Conservation (phyloP, 176 grass and related monocot genomes). For the Juncus inflexus region DNA sequence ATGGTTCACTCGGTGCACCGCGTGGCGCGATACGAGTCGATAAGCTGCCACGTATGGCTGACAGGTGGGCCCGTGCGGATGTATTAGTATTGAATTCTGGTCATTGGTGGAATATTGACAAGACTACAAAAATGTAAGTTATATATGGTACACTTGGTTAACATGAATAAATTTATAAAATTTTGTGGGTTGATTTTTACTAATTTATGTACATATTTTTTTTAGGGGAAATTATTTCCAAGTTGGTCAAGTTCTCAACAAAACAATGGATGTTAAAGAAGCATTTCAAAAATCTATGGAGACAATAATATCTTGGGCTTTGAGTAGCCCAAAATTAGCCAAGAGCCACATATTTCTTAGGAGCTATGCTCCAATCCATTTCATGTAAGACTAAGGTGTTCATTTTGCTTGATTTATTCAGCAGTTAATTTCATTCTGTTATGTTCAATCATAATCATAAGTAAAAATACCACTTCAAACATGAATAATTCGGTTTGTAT, state of each 20-base stretch:
- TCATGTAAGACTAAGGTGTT: slow-evolving; percentile 15
- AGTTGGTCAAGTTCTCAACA: slow-evolving; percentile 23
- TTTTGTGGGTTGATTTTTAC: background rate
- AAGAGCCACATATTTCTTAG: slow-evolving; percentile 33
- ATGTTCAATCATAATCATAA: too few species aligned
- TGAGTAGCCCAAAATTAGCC: slow-evolving; percentile 16
- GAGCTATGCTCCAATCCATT: slow-evolving; percentile 34
- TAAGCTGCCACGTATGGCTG: slow-evolving; percentile 16
- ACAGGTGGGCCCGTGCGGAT: slow-evolving; percentile 33
- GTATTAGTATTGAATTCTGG: slow-evolving; percentile 41
- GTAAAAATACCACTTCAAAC: too few species aligned
- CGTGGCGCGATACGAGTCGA: slow-evolving; percentile 37
- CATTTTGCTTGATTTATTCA: too few species aligned
- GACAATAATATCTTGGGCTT: slow-evolving; percentile 29
- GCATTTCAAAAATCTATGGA: slow-evolving; percentile 34
- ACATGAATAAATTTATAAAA: background rate
- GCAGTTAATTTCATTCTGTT: too few species aligned
- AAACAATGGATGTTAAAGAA: slow-evolving; percentile 38
- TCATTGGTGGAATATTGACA: slow-evolving; percentile 46
- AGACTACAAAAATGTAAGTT: slow-evolving; percentile 36
- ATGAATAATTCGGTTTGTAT: too few species aligned
- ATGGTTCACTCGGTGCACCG: background rate
- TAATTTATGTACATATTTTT: background rate
- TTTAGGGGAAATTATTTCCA: slow-evolving; percentile 43
- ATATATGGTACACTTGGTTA: background rate